Evolutionary conservation across 345 rosid genomes (phyloP), one percentile per base, ranked within the genome.

Genomic region (Lepidium sativum): DNA sequence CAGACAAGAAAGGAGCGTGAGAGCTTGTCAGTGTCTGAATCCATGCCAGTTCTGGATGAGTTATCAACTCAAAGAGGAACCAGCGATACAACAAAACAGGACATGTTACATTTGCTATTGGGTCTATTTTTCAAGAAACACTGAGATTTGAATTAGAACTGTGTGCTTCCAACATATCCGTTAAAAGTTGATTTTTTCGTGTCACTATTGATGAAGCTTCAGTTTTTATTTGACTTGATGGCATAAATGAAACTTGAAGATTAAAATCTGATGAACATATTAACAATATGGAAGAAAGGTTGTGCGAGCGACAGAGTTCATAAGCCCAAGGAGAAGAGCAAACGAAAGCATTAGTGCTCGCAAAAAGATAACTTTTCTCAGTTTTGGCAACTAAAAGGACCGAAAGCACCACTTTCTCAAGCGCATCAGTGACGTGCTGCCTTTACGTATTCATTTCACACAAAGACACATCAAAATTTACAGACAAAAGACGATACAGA

Each of bases 381-480:
- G 6, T 72, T 43, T 72, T 25, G 77, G 77, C 77, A 72, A 60
- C 77, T 72, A 72, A 72, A 73, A 66, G 68, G 77, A 73, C 77
- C 65, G 72, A 67, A 60, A 60, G 45, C 77, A 73, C 77, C 77
- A 73, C 72, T 72, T 72, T 66, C 15, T 72, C 68, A 67, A 67
- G 77, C 58, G 77, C 58, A 65, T 67, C 77, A 67, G 77, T 66
- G 63, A 73, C 77, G 72, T 73, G 55, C 58, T 73, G 71, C 72
- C 72, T 37, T 42, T 20, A 1, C 4, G 0, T 9, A 39, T 41
- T 49, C 42, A 39, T 11, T 11, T 32, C 15, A 37, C 52, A 35
- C 0, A 29, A 17, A 44, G 0, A 49, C 1, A 63, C 10, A 14
- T 3, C 6, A 42, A 8, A 42, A 3, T 15, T 11, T 1, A 42